phyloP scores from a whole-genome alignment of 768 basidiomycete genomes.

The Exsudoporus frostii region DNA sequence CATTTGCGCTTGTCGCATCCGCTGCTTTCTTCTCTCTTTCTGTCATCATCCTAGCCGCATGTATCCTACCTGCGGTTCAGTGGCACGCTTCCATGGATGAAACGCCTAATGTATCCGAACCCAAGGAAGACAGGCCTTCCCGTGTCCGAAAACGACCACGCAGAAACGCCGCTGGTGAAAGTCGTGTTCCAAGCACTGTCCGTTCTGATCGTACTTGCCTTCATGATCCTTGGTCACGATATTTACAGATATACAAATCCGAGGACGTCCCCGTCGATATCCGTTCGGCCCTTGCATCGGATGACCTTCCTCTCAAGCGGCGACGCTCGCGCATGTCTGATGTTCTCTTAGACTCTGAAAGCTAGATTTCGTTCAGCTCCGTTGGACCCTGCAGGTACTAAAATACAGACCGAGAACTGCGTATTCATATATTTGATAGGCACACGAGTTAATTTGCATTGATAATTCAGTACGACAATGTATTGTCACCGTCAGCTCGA shows the following conservation, averaged over 20 bases:
- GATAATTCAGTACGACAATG: slow-evolving; percentile 7
- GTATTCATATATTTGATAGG: slow-evolving; percentile 25
- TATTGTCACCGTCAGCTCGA: slow-evolving; percentile 3
- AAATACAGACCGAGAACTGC: slow-evolving; percentile 5
- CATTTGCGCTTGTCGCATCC: slow-evolving; percentile 47
- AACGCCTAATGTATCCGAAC: neutral
- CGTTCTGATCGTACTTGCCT: slow-evolving; percentile 7
- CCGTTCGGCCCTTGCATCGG: slow-evolving; percentile 27
- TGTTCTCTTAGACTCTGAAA: slow-evolving; percentile 28
- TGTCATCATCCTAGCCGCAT: slow-evolving; percentile 44
- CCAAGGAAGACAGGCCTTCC: slow-evolving; percentile 21
- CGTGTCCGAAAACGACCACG: slow-evolving; percentile 30
- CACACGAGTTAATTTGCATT: slow-evolving; percentile 25
- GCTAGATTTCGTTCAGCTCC: slow-evolving; percentile 14
- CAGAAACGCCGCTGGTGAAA: slow-evolving; percentile 19
- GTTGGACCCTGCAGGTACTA: slow-evolving; percentile 9
- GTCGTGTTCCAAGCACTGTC: slow-evolving; percentile 21
- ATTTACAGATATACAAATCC: slow-evolving; percentile 24
- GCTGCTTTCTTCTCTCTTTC: slow-evolving; percentile 47
- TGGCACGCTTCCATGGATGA: slow-evolving; percentile 22
- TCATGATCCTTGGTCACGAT: slow-evolving; percentile 7
- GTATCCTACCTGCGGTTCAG: slow-evolving; percentile 47
- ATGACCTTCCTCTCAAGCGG: slow-evolving; percentile 39
- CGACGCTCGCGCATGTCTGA: slow-evolving; percentile 44
- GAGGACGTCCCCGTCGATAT: slow-evolving; percentile 30